phyloP scores from a whole-genome alignment of 2,329 filamentous ascomycete genomes.

The Alternaria triticina region DNA sequence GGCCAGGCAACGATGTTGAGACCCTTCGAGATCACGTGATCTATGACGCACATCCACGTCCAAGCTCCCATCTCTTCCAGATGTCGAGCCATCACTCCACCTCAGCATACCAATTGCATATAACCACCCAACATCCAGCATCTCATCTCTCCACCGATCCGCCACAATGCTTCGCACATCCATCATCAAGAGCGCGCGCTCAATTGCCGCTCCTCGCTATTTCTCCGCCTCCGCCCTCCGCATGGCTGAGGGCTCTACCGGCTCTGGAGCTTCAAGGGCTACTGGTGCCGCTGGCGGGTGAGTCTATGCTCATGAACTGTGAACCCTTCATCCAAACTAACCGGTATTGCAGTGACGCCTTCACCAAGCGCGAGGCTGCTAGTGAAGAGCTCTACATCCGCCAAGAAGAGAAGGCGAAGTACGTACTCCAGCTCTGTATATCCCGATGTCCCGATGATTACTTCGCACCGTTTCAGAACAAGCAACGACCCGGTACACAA shows the following conservation, averaged over 20 bases:
- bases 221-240: conserved; percentile 53
- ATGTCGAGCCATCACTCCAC: conserved; percentile 32
- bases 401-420: conserved; percentile 88
- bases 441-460: conserved; percentile 2
- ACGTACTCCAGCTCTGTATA: conserved; percentile 18
- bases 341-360: conserved; percentile 72
- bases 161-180: conserved; percentile 47
- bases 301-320: conserved; percentile 13
- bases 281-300: conserved; percentile 49
- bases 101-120: conserved; percentile 22
- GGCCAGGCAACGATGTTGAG: background rate
- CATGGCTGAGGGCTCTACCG: conserved; percentile 56
- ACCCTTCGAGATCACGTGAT: conserved; percentile 15
- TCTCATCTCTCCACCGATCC: conserved; percentile 15
- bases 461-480: background rate
- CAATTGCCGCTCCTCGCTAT: conserved; percentile 46
- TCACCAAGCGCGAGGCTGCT: conserved; percentile 89
- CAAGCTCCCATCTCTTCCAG: conserved; percentile 20
- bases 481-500: background rate
- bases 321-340: conserved; percentile 7
- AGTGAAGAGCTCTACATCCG: conserved; percentile 84
- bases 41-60: conserved; percentile 32
- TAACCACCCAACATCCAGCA: conserved; percentile 16
- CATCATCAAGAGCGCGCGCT: conserved; percentile 50
- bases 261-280: conserved; percentile 50